Base-by-base conservation (phyloP, 768 basidiomycete species). In the Termitomyces sp. region DNA sequence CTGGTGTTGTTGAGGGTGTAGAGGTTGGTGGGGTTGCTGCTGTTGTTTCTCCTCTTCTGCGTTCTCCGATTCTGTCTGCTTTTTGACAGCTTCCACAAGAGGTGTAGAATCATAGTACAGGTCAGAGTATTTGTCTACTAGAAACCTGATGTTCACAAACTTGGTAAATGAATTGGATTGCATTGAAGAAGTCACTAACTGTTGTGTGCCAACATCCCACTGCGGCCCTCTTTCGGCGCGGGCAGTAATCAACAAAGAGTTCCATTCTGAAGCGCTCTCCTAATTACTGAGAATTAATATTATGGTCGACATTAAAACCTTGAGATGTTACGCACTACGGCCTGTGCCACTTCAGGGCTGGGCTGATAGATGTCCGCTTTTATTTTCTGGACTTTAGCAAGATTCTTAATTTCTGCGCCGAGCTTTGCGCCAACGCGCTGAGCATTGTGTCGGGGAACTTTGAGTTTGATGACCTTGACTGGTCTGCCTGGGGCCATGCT, bases 251-350 rank as follows among this genome's bases (percentile, higher is more conserved):
- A 94, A 78, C 57, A 92, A 66, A 0, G 91, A 92, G 66, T 94
- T 94, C 92, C 92, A 93, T 65, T 92, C 89, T 11, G 90, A 91
- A 11, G 92, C 90, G 68, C 85, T 86, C 71, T 93, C 91, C 83
- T 84, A 50, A 40, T 55, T 32, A 39, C 22, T 33, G 28, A 49
- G 42, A 35, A 51, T 45, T 40, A 13, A 46, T 15, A 58, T 58
- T 39, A 49, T 35, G 11, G 54, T 8, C 15, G 48, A 58, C 20
- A 57, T 24, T 24, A 36, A 45, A 51, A 15, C 11, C 44, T 15
- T 46, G 54, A 55, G 38, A 40, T 58, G 57, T 28, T 20, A 84
- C 88, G 59, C 66, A 92, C 90, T 64, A 90, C 83, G 35, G 90
- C 87, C 55, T 84, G 83, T 15, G 81, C 81, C 32, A 91, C 73